Evolutionary conservation across 1,139 yeast species (phyloP), one percentile per base, ranked within the genome.

Genomic region (Debaryomyces sp.): DNA sequence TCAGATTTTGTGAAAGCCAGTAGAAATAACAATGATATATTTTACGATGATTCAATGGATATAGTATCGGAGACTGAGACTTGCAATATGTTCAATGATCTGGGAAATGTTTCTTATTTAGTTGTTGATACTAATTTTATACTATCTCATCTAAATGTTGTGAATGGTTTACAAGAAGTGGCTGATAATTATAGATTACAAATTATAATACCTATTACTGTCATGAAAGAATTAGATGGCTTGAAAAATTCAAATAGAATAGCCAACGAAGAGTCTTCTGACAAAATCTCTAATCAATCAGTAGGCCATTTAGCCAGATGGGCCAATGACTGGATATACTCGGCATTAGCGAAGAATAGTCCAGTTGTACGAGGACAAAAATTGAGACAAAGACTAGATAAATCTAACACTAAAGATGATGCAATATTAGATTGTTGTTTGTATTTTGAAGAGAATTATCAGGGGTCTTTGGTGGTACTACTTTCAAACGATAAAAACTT

Each of bases 371-470:
- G 77, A 41, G 96, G 91, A 0, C 97, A 92, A 62, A 81, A 77
- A 54, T 48, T 78, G 33, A 68, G 71, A 24, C 89, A 91, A 59
- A 67, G 72, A 35, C 49, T 84, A 9, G 57, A 82, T 70, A 45
- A 51, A 35, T 45, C 61, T 6, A 63, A 83, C 1, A 53, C 52
- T 0, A 86, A 88, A 49, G 98, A 92, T 63, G 96, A 91, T 58
- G 79, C 96, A 0, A 91, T 92, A 52, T 66, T 91, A 33, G 97
- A 92, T 65, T 90, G 97, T 62, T 87, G 96, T 58, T 59, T 87
- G 26, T 91, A 78, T 60, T 84, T 85, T 51, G 75, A 79, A 52
- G 65, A 73, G 21, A 62, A 63, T 47, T 51, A 64, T 63, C 62
- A 75, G 12, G 51, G 61, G 15, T 70, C 76, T 39, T 69, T 89